Conservation (phyloP, 2,329 filamentous ascomycete species). For the Cyphellophora europaea region DNA sequence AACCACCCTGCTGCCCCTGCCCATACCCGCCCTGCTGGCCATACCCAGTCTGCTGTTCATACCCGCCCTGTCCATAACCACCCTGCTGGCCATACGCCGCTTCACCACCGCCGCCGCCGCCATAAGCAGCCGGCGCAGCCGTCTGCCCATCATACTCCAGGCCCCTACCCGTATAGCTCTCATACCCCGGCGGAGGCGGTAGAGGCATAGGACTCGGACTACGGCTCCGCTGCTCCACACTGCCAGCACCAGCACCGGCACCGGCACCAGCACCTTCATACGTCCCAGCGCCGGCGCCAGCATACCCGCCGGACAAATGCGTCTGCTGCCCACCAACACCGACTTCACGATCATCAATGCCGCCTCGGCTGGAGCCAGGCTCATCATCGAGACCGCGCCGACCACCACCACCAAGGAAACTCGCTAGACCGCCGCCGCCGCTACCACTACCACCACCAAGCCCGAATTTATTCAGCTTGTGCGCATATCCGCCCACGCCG, state of each 20-base stretch:
- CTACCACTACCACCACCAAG: constrained; percentile 10
- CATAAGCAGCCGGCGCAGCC: neutral
- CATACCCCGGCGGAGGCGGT: constrained; percentile 11
- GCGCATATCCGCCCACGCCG: constrained; percentile 11
- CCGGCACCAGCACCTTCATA: neutral
- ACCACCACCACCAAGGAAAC: neutral
- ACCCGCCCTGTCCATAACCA: neutral
- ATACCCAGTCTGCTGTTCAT: neutral
- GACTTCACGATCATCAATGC: neutral
- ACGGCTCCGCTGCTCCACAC: constrained; percentile 3
- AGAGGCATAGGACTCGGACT: constrained; percentile 13
- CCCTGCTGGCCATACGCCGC: neutral
- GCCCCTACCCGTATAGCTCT: constrained; percentile 9
- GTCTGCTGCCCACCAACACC: neutral
- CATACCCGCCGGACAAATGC: neutral
- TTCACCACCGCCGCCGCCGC: neutral
- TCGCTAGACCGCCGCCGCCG: constrained; percentile 8
- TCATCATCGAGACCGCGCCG: constrained; percentile 1
- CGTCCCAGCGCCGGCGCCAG: no score
- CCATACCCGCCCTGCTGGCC: neutral
- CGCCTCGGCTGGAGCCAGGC: neutral
- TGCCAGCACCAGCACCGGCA: neutral
- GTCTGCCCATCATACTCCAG: constrained; percentile 4
- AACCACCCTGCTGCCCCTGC: no score
- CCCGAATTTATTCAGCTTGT: constrained; percentile 14